Percentiles rank a stretch among this genome's conserved stretches.
Conservation (phyloP, 768 basidiomycete genomes). For the Collybiopsis confluens region DNA sequence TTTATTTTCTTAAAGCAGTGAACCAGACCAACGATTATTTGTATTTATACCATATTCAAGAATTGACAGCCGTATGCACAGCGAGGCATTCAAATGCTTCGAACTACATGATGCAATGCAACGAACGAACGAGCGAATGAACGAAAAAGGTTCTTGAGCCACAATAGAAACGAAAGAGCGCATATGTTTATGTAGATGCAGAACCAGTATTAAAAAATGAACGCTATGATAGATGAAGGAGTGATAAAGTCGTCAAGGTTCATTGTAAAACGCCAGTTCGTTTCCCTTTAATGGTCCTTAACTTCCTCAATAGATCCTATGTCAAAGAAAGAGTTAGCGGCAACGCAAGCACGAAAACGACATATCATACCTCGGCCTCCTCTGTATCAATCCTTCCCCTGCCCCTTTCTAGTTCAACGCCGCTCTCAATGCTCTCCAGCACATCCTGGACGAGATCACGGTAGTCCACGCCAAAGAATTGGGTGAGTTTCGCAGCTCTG, state of each 20-base stretch:
- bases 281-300: conserved; percentile 53
- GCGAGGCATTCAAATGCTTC: too few relatives aligned
- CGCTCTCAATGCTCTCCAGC: conserved; percentile 73
- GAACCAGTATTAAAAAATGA: background rate
- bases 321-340: conserved; percentile 12
- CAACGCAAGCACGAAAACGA: background rate
- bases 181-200: too few relatives aligned
- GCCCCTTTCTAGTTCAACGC: conserved; percentile 65
- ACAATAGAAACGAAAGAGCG: too few relatives aligned
- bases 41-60: too few relatives aligned
- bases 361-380: conserved; percentile 62
- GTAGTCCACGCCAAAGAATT: conserved; percentile 88
- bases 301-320: conserved; percentile 52
- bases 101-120: background rate
- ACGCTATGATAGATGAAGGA: background rate
- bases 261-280: conserved; percentile 27
- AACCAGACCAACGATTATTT: too few relatives aligned
- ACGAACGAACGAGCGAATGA: background rate
- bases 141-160: background rate
- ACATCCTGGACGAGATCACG: conserved; percentile 73
- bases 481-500: conserved; percentile 77
- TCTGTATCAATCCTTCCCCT: conserved; percentile 60
- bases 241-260: background rate
- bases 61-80: too few relatives aligned
- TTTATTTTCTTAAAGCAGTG: too few relatives aligned